Conservation (phyloP, 306 rosid species). For the Alnus glutinosa region DNA sequence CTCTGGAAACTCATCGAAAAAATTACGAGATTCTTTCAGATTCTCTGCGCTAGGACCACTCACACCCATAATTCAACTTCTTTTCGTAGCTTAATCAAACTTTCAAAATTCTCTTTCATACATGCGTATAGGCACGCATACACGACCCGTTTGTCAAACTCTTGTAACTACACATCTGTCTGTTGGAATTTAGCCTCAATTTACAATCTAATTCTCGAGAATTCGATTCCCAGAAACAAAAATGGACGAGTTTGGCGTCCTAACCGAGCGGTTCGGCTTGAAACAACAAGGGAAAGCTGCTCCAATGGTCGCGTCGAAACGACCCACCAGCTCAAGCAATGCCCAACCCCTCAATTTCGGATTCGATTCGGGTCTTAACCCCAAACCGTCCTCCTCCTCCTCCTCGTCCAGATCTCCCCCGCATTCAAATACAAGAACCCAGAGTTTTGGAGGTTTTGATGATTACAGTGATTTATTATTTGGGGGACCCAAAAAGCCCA, state of each 20-base stretch:
- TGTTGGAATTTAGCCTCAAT: background rate
- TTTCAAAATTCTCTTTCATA: background rate
- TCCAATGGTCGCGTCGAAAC: conserved; percentile 79
- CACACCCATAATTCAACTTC: background rate
- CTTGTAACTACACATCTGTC: background rate
- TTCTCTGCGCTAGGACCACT: conserved; percentile 1
- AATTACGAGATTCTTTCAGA: background rate
- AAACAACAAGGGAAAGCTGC: conserved; percentile 87
- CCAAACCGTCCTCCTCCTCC: conserved; percentile 37
- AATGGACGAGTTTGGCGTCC: conserved; percentile 93
- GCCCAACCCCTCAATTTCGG: conserved; percentile 36
- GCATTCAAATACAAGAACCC: conserved; percentile 30
- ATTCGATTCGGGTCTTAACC: conserved; percentile 31
- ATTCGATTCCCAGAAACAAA: background rate
- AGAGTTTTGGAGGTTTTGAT: conserved; percentile 36
- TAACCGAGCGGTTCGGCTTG: conserved; percentile 75
- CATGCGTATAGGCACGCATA: background rate
- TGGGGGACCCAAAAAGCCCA: conserved; percentile 35
- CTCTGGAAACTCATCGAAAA: background rate
- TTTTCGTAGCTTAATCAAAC: background rate
- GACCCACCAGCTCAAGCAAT: conserved; percentile 20
- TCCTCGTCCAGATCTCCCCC: conserved; percentile 40
- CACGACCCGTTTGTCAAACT: background rate
- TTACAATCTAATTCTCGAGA: conserved; percentile 2
- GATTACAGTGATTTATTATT: conserved; percentile 47